Base-by-base conservation (phyloP, 768 basidiomycete species). In the Hebeloma cylindrosporum region DNA sequence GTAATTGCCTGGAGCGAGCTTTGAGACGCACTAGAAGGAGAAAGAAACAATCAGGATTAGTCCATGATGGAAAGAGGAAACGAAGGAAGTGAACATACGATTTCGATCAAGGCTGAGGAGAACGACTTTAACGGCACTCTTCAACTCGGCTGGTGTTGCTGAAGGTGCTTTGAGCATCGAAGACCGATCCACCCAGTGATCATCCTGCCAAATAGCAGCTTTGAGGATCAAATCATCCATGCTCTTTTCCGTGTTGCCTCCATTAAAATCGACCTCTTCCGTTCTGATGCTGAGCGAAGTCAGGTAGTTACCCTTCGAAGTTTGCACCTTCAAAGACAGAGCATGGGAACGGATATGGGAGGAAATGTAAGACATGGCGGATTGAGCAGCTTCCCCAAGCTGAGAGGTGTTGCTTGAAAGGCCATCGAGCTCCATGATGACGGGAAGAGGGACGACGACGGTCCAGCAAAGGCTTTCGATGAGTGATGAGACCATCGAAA, bases 391-490 rank as follows among this genome's bases (percentile, higher is more conserved):
- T 34, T 80, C 75, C 29, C 85, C 90, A 17, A 97, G 83, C 32
- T 77, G 74, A 0, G 77, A 65, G 2, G 69, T 48, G 52, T 88
- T 85, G 45, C 70, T 48, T 1, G 78, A 74, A 6, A 98, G 80
- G n/a, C 93, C 93, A 53, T 99, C 95, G 6, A 99, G 83, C 56
- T 99, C 96, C 76, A 94, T 97, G 60, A 98, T 79, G 50, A 96
- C 95, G 0, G 93, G 94, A 3, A 98, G 78, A 3, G 96, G 96
- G 0, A 99, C 71, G 46, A 99, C 73, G 34, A 95, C 74, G 0
- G 91, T 96, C 93, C 93, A 98, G 20, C 71, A 72, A 13, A 82
- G 66, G 48, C 81, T 83, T 62, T 95, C 90, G 40, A 97, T 73
- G 47, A 98, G 72, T 9, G 83, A 77, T 0, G 78, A 64, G 47